These are phyloP conservation scores for Panicum hallii DNA, from an alignment of 202 grass and related monocot genomes.

Conservation along the genomic window DNA sequence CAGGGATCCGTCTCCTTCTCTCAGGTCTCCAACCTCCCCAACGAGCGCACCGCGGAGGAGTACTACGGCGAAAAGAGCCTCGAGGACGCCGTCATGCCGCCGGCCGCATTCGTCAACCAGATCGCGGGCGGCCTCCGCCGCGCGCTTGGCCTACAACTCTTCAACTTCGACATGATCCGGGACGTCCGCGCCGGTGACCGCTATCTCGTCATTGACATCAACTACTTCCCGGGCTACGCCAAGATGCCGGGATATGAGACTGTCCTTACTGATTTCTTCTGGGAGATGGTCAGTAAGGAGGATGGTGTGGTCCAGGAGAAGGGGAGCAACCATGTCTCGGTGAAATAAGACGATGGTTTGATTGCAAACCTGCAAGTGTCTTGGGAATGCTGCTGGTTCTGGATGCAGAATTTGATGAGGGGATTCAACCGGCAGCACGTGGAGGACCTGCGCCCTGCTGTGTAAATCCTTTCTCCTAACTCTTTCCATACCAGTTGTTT, in stretches of 20 bases:
- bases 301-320: conserved; percentile 20
- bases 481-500: conserved; percentile 51
- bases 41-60: conserved; percentile 53
- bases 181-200: conserved; percentile 75
- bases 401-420: conserved; percentile 28
- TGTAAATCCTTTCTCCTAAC: conserved; percentile 66
- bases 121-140: conserved; percentile 74
- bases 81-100: conserved; percentile 74
- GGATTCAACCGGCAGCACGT: conserved; percentile 36
- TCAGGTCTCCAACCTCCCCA: conserved; percentile 90
- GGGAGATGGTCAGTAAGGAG: conserved; percentile 67
- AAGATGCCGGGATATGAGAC: conserved; percentile 94
- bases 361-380: conserved; percentile 44
- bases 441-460: conserved; percentile 29
- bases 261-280: conserved; percentile 85
- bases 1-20: conserved; percentile 86
- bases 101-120: conserved; percentile 66
- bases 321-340: conserved; percentile 39
- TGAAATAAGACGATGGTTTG: conserved; percentile 43
- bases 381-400: conserved; percentile 42
- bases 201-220: conserved; percentile 96
- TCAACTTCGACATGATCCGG: conserved; percentile 98
- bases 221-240: conserved; percentile 95
- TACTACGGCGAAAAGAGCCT: conserved; percentile 68
- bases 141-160: conserved; percentile 80